These are phyloP conservation scores for Berberis thunbergii DNA, from an alignment of 164 flowering plant genomes.

Conservation along the genomic window DNA sequence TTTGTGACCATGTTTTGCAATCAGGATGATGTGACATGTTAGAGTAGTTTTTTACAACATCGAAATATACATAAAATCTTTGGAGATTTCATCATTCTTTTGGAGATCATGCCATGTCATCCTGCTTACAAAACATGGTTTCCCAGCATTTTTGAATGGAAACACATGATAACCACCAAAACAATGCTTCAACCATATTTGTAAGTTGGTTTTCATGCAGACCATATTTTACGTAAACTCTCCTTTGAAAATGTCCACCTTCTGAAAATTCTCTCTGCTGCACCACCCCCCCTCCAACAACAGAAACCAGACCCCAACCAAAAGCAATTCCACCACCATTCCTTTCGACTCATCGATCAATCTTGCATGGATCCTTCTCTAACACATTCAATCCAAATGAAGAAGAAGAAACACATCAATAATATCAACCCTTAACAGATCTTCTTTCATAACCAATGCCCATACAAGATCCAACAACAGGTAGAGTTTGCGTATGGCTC, in stretches of 20 bases:
- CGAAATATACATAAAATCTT: no score
- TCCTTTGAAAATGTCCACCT: constrained; percentile 14
- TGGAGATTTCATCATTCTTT: no score
- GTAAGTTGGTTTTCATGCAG: background rate
- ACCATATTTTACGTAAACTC: background rate
- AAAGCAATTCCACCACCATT: background rate
- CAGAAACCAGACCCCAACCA: background rate
- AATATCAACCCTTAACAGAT: background rate
- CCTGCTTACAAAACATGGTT: no score
- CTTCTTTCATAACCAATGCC: constrained; percentile 20
- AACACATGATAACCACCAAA: no score
- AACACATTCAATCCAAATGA: constrained; percentile 5
- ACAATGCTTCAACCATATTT: background rate
- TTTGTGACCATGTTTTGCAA: no score
- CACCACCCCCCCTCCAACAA: background rate
- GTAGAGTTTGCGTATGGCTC: constrained; percentile 26
- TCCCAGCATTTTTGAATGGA: no score
- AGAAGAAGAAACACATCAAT: background rate
- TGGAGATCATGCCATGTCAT: no score
- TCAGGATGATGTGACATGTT: no score
- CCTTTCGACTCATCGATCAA: background rate
- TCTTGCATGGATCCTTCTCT: constrained; percentile 2
- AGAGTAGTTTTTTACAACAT: no score
- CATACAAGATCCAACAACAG: constrained; percentile 19
- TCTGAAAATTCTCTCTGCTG: background rate